Percentiles rank a stretch among this genome's conserved stretches.
Conservation (phyloP, 2,329 filamentous ascomycete genomes). For the Trichoderma sp. region DNA sequence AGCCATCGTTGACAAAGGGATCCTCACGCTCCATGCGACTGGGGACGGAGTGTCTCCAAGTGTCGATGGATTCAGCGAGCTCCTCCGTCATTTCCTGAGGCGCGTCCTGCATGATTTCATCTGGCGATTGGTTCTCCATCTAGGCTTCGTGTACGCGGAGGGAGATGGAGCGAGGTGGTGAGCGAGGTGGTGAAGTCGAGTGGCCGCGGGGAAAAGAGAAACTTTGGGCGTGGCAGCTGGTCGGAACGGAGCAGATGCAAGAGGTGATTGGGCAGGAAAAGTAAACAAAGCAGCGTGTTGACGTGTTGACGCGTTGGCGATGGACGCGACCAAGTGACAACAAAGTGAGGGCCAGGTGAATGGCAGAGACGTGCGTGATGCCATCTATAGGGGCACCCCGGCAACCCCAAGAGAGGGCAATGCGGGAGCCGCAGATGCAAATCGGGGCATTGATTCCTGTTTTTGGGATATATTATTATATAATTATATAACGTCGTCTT, state of each 20-base stretch:
- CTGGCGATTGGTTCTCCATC: not conserved
- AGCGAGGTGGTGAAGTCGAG: not conserved
- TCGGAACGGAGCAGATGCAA: not conserved
- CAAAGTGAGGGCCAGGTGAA: conserved; percentile 1
- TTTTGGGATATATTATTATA: too few relatives aligned
- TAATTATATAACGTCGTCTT: too few relatives aligned
- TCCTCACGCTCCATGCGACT: conserved; percentile 35
- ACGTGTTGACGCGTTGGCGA: not conserved
- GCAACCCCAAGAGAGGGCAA: not conserved
- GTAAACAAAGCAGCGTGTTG: not conserved
- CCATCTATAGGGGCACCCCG: not conserved
- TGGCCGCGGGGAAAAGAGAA: not conserved
- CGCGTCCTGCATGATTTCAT: conserved; percentile 2
- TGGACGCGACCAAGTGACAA: not conserved
- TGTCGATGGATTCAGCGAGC: conserved; percentile 27
- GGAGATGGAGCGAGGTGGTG: not conserved
- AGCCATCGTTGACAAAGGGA: conserved; percentile 36
- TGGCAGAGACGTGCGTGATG: not conserved
- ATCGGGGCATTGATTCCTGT: not conserved
- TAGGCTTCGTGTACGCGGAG: not conserved
- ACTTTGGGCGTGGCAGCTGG: not conserved
- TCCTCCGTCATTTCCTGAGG: conserved; percentile 13
- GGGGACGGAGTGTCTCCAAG: conserved; percentile 37
- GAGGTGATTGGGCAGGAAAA: not conserved
- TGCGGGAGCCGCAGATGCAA: not conserved